A percentile compares a stretch with the other conserved stretches of the same genome.
Evolutionary conservation across 805 yeast species (phyloP).

Genomic region (Wickerhamiella sorbophila): DNA sequence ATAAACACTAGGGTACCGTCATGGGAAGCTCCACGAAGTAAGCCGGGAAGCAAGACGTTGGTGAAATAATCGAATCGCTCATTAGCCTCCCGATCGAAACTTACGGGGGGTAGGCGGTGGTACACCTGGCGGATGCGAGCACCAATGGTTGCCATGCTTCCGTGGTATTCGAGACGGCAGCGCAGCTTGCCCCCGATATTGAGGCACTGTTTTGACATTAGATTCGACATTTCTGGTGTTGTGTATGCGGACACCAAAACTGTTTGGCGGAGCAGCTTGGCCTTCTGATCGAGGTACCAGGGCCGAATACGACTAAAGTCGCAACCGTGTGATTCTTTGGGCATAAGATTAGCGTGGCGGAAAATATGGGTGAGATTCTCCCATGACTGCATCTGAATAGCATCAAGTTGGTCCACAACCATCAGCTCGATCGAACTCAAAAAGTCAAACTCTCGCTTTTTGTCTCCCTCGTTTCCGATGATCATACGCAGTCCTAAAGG

Average conservation of each 20-base stretch:
- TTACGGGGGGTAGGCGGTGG: slow-evolving; percentile 47
- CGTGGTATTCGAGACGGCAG: slow-evolving; percentile 31
- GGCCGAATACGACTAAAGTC: slow-evolving; percentile 85
- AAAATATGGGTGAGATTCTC: slow-evolving; percentile 59
- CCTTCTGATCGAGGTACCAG: slow-evolving; percentile 84
- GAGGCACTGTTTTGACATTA: slow-evolving; percentile 28
- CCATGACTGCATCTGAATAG: slow-evolving; percentile 87
- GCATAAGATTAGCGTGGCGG: slow-evolving; percentile 59
- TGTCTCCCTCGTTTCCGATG: slow-evolving; percentile 43
- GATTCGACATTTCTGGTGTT: slow-evolving; percentile 69
- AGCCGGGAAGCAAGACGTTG: slow-evolving; percentile 57
- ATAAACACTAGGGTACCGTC: slow-evolving; percentile 71
- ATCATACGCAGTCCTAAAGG: slow-evolving; percentile 80
- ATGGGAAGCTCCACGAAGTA: slow-evolving; percentile 41
- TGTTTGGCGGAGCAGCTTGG: slow-evolving; percentile 59
- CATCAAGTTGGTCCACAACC: slow-evolving; percentile 70
- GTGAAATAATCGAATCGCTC: slow-evolving; percentile 71
- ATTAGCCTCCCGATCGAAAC: slow-evolving; percentile 57
- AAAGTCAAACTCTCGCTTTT: slow-evolving; percentile 60
- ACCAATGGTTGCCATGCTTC: slow-evolving; percentile 53
- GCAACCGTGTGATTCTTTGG: slow-evolving; percentile 63
- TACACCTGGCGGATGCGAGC: slow-evolving; percentile 41
- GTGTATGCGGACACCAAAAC: slow-evolving; percentile 58
- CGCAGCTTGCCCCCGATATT: slow-evolving; percentile 28
- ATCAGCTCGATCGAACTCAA: slow-evolving; percentile 76